Evolutionary conservation across 2,329 filamentous ascomycete species (phyloP).

Genomic region (Pyrenochaeta sp.): DNA sequence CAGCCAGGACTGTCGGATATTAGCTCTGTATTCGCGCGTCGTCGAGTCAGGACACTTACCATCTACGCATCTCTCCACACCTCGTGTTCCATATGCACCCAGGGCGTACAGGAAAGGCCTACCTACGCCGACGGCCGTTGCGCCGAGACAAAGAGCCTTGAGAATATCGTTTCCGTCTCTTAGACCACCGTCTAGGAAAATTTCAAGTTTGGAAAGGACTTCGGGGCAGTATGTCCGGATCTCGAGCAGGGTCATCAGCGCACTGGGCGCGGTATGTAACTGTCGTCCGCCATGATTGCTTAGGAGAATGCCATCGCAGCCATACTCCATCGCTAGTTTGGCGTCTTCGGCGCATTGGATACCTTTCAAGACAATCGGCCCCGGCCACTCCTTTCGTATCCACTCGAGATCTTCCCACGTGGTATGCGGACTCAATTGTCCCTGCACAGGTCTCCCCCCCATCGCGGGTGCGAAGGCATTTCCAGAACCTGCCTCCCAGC

Average conservation of each 20-base stretch:
- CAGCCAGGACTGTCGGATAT: slow-evolving; percentile 50
- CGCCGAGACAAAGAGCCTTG: slow-evolving; percentile 50
- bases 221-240: slow-evolving; percentile 48
- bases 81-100: slow-evolving; percentile 46
- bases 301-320: slow-evolving; percentile 57
- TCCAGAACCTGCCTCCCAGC: slow-evolving; percentile 61
- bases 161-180: slow-evolving; percentile 49
- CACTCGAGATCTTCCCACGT: slow-evolving; percentile 58
- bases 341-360: slow-evolving; percentile 56
- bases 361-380: slow-evolving; percentile 56
- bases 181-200: slow-evolving; percentile 49
- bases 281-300: slow-evolving; percentile 64
- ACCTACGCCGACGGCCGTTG: slow-evolving; percentile 49
- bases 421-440: slow-evolving; percentile 54
- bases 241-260: slow-evolving; percentile 48
- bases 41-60: slow-evolving; percentile 29
- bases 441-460: slow-evolving; percentile 53
- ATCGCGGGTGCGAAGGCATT: slow-evolving; percentile 65
- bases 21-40: slow-evolving; percentile 6
- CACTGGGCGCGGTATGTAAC: slow-evolving; percentile 53
- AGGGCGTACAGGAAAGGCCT: slow-evolving; percentile 49
- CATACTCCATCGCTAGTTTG: slow-evolving; percentile 53
- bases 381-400: slow-evolving; percentile 50
- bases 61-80: slow-evolving; percentile 46
- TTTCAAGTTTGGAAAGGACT: slow-evolving; percentile 44